Evolutionary conservation across 2,329 filamentous ascomycete genomes (phyloP).

Genomic region (Aspergillus fumigatiaffinis): DNA sequence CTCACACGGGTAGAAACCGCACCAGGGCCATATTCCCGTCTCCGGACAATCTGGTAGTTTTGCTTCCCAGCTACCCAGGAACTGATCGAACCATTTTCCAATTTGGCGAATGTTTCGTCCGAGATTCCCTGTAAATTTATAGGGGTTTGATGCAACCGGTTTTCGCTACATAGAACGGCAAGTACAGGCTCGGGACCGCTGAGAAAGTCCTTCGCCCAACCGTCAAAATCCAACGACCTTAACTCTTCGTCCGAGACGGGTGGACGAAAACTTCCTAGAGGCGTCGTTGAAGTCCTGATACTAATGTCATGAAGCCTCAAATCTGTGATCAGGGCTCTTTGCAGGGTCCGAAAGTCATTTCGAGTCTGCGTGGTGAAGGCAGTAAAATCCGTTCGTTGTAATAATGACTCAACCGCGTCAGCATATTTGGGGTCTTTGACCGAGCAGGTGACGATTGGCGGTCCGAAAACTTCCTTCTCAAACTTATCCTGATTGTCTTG

Average conservation of each 20-base stretch:
- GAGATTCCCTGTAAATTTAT: slow-evolving; percentile 61
- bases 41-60: slow-evolving; percentile 62
- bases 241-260: slow-evolving; percentile 57
- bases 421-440: slow-evolving; percentile 69
- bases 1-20: slow-evolving; percentile 68
- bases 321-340: slow-evolving; percentile 58
- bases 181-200: slow-evolving; percentile 78
- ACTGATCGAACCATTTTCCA: slow-evolving; percentile 57
- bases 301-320: slow-evolving; percentile 67
- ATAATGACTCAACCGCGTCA: slow-evolving; percentile 55
- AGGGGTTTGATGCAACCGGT: slow-evolving; percentile 64
- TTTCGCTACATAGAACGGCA: slow-evolving; percentile 79
- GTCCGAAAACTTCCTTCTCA: slow-evolving; percentile 72
- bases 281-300: slow-evolving; percentile 59
- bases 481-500: slow-evolving; percentile 66
- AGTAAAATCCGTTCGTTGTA: slow-evolving; percentile 52
- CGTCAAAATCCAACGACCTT: slow-evolving; percentile 63
- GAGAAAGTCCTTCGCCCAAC: slow-evolving; percentile 74
- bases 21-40: slow-evolving; percentile 73
- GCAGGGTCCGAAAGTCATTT: slow-evolving; percentile 71
- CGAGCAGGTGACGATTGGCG: slow-evolving; percentile 74
- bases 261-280: slow-evolving; percentile 53
- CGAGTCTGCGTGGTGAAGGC: slow-evolving; percentile 71
- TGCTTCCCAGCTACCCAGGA: slow-evolving; percentile 68
- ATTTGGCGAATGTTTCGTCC: slow-evolving; percentile 63